These are phyloP conservation scores for Fusarium pininemorale DNA, from an alignment of 2,329 filamentous ascomycete genomes.

Conservation along the genomic window DNA sequence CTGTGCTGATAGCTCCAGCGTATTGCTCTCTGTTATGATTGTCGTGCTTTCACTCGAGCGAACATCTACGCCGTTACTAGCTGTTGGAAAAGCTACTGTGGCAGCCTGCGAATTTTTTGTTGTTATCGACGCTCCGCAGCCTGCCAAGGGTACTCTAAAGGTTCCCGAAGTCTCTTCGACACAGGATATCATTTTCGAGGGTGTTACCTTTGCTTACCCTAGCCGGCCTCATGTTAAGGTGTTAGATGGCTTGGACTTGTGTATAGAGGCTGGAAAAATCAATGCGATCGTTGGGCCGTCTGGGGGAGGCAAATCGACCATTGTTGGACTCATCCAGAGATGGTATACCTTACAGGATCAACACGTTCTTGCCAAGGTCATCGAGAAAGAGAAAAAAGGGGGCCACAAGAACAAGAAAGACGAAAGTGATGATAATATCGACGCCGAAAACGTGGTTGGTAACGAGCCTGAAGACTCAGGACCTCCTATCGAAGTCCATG, in stretches of 20 bases:
- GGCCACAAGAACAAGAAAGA: conserved; percentile 53
- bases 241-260: conserved; percentile 66
- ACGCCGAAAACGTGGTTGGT: conserved; percentile 41
- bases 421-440: conserved; percentile 43
- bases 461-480: conserved; percentile 51
- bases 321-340: conserved; percentile 74
- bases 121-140: conserved; percentile 60
- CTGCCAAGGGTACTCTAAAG: conserved; percentile 48
- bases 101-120: conserved; percentile 67
- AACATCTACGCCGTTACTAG: conserved; percentile 66
- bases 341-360: conserved; percentile 73
- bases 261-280: conserved; percentile 70
- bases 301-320: conserved; percentile 78
- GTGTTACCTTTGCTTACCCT: conserved; percentile 79
- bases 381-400: conserved; percentile 58
- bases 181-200: conserved; percentile 60
- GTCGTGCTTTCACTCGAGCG: conserved; percentile 65
- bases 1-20: conserved; percentile 41
- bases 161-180: conserved; percentile 50
- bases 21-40: conserved; percentile 68
- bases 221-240: conserved; percentile 71
- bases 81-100: conserved; percentile 65
- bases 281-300: conserved; percentile 80
- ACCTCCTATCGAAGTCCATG: conserved; percentile 56
- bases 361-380: conserved; percentile 59